Conservation (phyloP, 306 rosid genomes). For the Prunus persica region DNA sequence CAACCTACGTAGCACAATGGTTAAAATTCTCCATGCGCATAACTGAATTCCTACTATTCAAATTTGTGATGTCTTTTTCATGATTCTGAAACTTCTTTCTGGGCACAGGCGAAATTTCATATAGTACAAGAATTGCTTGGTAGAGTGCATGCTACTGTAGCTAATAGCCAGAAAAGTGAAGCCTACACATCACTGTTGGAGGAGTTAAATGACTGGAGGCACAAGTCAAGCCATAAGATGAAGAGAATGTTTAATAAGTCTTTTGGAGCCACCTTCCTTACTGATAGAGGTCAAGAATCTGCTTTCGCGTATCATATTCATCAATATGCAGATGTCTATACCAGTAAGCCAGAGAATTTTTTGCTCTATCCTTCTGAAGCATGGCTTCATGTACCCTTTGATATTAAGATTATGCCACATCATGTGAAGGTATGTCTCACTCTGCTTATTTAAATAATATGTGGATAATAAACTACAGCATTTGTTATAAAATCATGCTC, state of each 20-base stretch:
- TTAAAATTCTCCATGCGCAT: background rate
- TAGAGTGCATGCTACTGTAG: conserved; percentile 69
- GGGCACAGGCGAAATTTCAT: conserved; percentile 82
- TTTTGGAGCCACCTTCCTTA: conserved; percentile 89
- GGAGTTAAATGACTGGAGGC: conserved; percentile 72
- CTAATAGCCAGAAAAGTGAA: conserved; percentile 43
- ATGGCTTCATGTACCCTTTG: conserved; percentile 91
- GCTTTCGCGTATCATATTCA: conserved; percentile 93
- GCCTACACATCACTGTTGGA: conserved; percentile 52
- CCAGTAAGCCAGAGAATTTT: conserved; percentile 97
- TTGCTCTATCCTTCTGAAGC: conserved; percentile 78
- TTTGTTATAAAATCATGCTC: background rate
- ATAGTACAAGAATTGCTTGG: conserved; percentile 83
- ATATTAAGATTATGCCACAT: conserved; percentile 96
- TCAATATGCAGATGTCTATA: conserved; percentile 96
- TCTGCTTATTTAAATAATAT: background rate
- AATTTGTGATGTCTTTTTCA: conserved; percentile 15
- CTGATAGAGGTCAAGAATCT: conserved; percentile 93
- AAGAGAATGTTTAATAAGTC: conserved; percentile 74
- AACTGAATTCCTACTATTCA: background rate
- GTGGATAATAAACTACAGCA: background rate
- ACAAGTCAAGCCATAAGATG: conserved; percentile 62
- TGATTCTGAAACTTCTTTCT: conserved; percentile 23
- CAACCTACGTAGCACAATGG: background rate
- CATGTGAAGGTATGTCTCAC: conserved; percentile 72